Evolutionary conservation across 2,329 filamentous ascomycete species (phyloP), one percentile per base, ranked within the genome.

Genomic region (Neonectria sp.): DNA sequence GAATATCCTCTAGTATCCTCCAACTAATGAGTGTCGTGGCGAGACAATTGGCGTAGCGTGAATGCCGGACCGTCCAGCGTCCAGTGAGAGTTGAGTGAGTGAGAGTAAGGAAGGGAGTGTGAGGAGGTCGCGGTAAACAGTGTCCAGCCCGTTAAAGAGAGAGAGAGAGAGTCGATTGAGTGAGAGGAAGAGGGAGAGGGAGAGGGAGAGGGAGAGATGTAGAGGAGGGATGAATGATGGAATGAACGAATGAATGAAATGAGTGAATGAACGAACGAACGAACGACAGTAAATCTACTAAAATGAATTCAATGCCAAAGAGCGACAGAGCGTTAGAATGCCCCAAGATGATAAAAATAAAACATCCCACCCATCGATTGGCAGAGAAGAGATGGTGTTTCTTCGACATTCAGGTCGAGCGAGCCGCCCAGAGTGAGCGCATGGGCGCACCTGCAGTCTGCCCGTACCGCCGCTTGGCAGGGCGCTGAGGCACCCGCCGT

Each of bases 271-370:
- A 58, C 33, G 13, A 43, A 67, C 25, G 56, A 57, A 65, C 43
- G 35, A 35, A 31, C 35, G 43, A 35, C 51, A 53, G 11, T 58
- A 53, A 24, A 21, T 24, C 51, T 35, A 35, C 31, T 55, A 27
- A n/a, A 21, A 15, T 37, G 12, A 33, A 63, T 31, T 17, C 21
- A 51, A 64, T 51, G 17, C 27, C 51, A 49, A 68, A 53, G 59
- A 63, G 53, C 29, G 57, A 68, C 61, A 64, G 43, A 56, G 53
- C 53, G 48, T 13, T 15, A 43, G 46, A 45, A 55, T 51, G 53
- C 60, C 65, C 53, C 49, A 63, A 60, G 45, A n/a, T 35, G 63
- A 46, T 53, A 49, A 53, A 53, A 43, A 31, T 25, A 53, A 53
- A 53, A 53, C 51, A 25, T 53, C 29, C 51, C 51, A 53, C 51